Evolutionary conservation across 305 asterid species (phyloP).

Genomic region (Petunia hybrid): DNA sequence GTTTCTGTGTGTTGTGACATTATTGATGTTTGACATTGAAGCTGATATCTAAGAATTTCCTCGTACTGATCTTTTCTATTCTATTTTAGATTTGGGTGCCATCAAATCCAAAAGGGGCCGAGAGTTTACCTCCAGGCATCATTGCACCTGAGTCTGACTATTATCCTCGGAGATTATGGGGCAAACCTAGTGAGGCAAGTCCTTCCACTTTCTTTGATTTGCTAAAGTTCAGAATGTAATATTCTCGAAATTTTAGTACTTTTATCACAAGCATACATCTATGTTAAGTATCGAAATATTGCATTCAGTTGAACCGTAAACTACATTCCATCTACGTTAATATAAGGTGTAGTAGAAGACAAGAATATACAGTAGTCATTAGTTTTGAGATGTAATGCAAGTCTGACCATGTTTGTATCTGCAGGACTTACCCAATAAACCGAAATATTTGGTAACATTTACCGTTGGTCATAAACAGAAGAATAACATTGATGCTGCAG

Average conservation of each 20-base stretch:
- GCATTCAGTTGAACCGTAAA: no score
- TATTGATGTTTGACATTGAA: slow-evolving; percentile 22
- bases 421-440: slow-evolving; percentile 40
- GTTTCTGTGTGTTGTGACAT: not conserved
- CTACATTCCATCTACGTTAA: no score
- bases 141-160: slow-evolving; percentile 58
- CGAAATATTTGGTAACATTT: slow-evolving; percentile 42
- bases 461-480: slow-evolving; percentile 42
- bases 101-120: slow-evolving; percentile 67
- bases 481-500: slow-evolving; percentile 40
- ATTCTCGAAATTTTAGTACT: no score
- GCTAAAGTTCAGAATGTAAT: not conserved
- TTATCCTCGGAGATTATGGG: slow-evolving; percentile 63
- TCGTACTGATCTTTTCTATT: not conserved
- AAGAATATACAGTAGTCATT: no score
- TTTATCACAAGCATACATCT: no score
- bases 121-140: slow-evolving; percentile 61
- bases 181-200: slow-evolving; percentile 61
- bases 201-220: not conserved
- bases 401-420: slow-evolving; percentile 2
- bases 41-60: not conserved
- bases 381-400: no score
- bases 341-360: no score
- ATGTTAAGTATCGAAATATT: no score
- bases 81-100: slow-evolving; percentile 55